A percentile compares a stretch with the other conserved stretches of the same genome.
These are phyloP conservation scores for Aspergillus cristatus DNA, from an alignment of 495 filamentous ascomycete genomes.

Conservation along the genomic window DNA sequence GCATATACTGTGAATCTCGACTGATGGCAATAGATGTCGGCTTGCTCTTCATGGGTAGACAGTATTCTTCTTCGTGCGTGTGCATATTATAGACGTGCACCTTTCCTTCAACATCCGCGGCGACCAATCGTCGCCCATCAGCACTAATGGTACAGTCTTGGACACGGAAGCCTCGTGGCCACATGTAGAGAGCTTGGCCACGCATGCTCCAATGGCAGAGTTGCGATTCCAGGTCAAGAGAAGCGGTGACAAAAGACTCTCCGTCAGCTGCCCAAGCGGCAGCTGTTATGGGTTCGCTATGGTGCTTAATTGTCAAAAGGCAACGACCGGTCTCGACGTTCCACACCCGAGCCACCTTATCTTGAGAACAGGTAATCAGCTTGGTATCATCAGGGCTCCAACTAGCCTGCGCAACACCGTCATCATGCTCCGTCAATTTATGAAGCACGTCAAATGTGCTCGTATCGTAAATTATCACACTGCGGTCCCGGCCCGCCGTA, in stretches of 20 bases:
- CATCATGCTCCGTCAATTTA: slow-evolving; percentile 52
- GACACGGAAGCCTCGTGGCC: slow-evolving; percentile 64
- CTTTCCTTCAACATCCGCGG: slow-evolving; percentile 57
- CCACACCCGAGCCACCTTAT: slow-evolving; percentile 71
- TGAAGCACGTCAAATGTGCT: slow-evolving; percentile 56
- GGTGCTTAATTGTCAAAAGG: slow-evolving; percentile 54
- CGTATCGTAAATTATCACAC: slow-evolving; percentile 77
- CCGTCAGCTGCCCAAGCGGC: slow-evolving; percentile 80
- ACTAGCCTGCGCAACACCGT: slow-evolving; percentile 61
- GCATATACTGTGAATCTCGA: slow-evolving; percentile 63
- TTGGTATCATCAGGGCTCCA: slow-evolving; percentile 91
- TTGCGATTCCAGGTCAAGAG: slow-evolving; percentile 57
- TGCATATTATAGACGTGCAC: slow-evolving; percentile 77
- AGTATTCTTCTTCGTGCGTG: slow-evolving; percentile 64
- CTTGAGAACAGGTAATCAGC: slow-evolving; percentile 71
- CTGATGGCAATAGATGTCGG: slow-evolving; percentile 75
- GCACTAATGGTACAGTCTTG: slow-evolving; percentile 74
- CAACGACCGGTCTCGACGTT: slow-evolving; percentile 63
- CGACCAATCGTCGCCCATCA: slow-evolving; percentile 68
- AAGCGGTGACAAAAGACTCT: slow-evolving; percentile 68
- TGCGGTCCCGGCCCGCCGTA: slow-evolving; percentile 65
- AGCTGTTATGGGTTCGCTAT: slow-evolving; percentile 71
- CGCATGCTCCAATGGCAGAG: slow-evolving; percentile 56
- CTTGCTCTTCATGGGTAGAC: slow-evolving; percentile 53
- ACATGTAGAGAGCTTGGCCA: slow-evolving; percentile 50